Base-by-base conservation (phyloP, 2,329 filamentous ascomycete genomes). In the Fusarium sp. region DNA sequence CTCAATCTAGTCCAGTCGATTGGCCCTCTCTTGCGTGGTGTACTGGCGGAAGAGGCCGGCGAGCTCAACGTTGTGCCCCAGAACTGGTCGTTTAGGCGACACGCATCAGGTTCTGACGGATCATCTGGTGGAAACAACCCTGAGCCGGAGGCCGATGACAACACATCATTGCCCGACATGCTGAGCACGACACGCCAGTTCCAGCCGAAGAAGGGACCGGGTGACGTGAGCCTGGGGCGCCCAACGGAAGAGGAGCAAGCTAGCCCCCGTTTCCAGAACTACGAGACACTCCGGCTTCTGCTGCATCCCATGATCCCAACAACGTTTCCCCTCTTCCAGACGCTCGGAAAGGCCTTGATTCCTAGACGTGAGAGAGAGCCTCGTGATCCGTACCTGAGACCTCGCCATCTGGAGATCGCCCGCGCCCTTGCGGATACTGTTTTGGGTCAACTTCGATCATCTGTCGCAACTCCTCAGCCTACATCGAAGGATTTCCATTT, bases 281-380 rank as follows among this genome's bases (percentile, higher is more conserved):
- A 93, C 45, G 91, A 93, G 79, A 92, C 90, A 14, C 87, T 98
- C 52, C 90, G 93, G 41, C 92, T 92, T 75, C 86, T 98, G 13
- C 87, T 98, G 14, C 92, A 93, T 77, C 92, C 94, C 37, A 89
- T 97, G 76, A 92, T 95, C 25, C 91, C 92, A 10, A 92, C 92
- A 4, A 93, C 95, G n/a, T 93, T 94, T 20, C 92, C 93, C 0
- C 93, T 98, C 76, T 93, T 98, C 80, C 94, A 97, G 79, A 92
- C 92, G 2, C 86, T 98, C 50, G 96, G 96, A 14, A 97, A 95
- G 81, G 90, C 93, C 18, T 86, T 98, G 25, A 87, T 97, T 5
- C 91, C 91, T 50, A 93, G 94, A 68, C 91, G 95, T 59, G 91
- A 91, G 71, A 75, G 79, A 35, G 79, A 80, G 32, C 80, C 82